A percentile compares a stretch with the other conserved stretches of the same genome.
These are phyloP conservation scores for Yamadazyma epiphylla DNA, from an alignment of 1,139 yeast species.

Conservation along the genomic window DNA sequence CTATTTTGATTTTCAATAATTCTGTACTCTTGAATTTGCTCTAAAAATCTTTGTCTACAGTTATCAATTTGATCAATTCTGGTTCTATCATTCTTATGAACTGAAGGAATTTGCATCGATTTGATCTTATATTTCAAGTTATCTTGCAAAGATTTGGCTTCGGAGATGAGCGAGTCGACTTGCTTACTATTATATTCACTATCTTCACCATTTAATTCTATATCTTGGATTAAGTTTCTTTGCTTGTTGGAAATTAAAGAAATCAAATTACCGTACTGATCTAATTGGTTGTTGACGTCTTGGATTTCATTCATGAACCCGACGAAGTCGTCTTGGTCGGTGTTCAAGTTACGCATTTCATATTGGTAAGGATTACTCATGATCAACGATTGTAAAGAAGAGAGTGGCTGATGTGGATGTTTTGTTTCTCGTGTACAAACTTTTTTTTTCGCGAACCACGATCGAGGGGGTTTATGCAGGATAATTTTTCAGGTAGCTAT, in stretches of 20 bases:
- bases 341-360: slow-evolving; percentile 32
- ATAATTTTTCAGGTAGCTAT: no score
- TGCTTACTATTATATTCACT: slow-evolving; percentile 70
- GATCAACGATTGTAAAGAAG: slow-evolving; percentile 1
- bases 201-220: slow-evolving; percentile 68
- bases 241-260: slow-evolving; percentile 80
- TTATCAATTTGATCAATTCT: slow-evolving; percentile 90
- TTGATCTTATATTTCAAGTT: slow-evolving; percentile 74
- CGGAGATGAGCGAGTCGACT: slow-evolving; percentile 72
- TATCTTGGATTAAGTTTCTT: slow-evolving; percentile 77
- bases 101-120: slow-evolving; percentile 60
- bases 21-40: slow-evolving; percentile 82
- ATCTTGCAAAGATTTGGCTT: slow-evolving; percentile 75
- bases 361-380: slow-evolving; percentile 32
- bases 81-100: slow-evolving; percentile 68
- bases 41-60: slow-evolving; percentile 80
- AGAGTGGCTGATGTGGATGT: no score
- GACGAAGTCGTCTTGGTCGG: slow-evolving; percentile 57
- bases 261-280: slow-evolving; percentile 73
- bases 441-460: no score
- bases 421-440: background rate
- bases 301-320: slow-evolving; percentile 81
- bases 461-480: no score
- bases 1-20: slow-evolving; percentile 83
- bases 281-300: slow-evolving; percentile 74